A percentile compares a stretch with the other conserved stretches of the same genome.
phyloP scores from a whole-genome alignment of 2,329 filamentous ascomycete species.

The Metarhizium robertsii region DNA sequence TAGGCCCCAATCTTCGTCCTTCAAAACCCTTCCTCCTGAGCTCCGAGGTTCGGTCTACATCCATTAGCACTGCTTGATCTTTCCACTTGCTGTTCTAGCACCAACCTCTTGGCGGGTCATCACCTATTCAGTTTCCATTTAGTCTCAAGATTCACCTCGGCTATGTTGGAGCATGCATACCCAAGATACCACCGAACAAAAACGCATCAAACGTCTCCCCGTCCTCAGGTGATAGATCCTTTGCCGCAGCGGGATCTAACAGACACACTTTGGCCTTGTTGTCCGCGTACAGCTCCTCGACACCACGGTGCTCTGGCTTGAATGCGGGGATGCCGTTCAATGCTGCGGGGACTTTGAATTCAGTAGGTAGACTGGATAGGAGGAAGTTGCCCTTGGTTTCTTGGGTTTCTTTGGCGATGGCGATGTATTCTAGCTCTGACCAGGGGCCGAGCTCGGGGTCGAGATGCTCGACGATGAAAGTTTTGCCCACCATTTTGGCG shows the following conservation, averaged over 20 bases:
- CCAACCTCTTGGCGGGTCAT: conserved; percentile 85
- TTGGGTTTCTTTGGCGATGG: conserved; percentile 75
- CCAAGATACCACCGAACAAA: conserved; percentile 90
- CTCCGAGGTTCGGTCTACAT: conserved; percentile 86
- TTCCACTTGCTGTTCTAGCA: conserved; percentile 6
- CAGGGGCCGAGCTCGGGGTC: conserved; percentile 89
- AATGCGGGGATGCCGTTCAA: conserved; percentile 51
- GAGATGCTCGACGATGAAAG: conserved; percentile 92
- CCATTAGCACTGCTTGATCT: background rate
- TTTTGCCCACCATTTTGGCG: conserved; percentile 44
- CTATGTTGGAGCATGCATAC: conserved; percentile 35
- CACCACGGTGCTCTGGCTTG: conserved; percentile 63
- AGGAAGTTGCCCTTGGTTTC: conserved; percentile 60
- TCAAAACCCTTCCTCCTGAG: conserved; percentile 87
- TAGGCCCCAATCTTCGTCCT: conserved; percentile 76
- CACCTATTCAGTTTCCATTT: conserved; percentile 44
- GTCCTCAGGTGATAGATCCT: conserved; percentile 78
- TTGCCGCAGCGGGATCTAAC: conserved; percentile 73
- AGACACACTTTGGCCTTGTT: conserved; percentile 75
- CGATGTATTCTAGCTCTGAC: conserved; percentile 87
- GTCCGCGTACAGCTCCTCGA: conserved; percentile 71
- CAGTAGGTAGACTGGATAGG: conserved; percentile 68
- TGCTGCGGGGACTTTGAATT: conserved; percentile 54
- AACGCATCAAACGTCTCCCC: conserved; percentile 79
- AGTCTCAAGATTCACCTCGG: background rate